Percentiles rank a stretch among this genome's conserved stretches.
Conservation (phyloP, 352 stramenopile species). For the Plasmopara muralis region DNA sequence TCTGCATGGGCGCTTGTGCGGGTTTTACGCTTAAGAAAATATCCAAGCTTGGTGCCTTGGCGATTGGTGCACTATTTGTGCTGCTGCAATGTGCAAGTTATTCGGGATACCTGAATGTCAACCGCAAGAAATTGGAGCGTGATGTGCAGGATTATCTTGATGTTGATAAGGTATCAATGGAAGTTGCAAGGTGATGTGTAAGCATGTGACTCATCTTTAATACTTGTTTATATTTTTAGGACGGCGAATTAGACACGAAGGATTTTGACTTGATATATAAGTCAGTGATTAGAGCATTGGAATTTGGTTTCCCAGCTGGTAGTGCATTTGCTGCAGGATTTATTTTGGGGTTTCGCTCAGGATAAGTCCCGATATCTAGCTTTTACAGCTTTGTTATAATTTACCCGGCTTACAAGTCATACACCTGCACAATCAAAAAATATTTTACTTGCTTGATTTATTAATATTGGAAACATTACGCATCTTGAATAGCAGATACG, state of each 20-base stretch:
- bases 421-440: no score
- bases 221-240: conserved; percentile 26
- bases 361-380: no score
- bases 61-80: conserved; percentile 83
- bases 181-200: background rate
- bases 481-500: no score
- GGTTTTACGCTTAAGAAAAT: conserved; percentile 89
- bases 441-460: no score
- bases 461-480: no score
- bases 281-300: conserved; percentile 64
- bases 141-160: conserved; percentile 70
- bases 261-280: conserved; percentile 76
- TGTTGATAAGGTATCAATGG: conserved; percentile 54
- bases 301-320: conserved; percentile 70
- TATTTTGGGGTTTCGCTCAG: conserved; percentile 66
- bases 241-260: conserved; percentile 65
- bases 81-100: conserved; percentile 85
- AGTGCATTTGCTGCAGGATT: conserved; percentile 74
- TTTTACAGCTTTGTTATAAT: no score
- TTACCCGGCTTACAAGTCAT: no score
- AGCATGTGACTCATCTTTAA: background rate
- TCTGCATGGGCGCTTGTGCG: conserved; percentile 86
- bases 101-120: conserved; percentile 86
- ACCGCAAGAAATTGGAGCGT: conserved; percentile 88
- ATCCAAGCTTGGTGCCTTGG: conserved; percentile 82